These are phyloP conservation scores for Hydrangea macrophylla DNA, from an alignment of 148 eudicot species.

Conservation along the genomic window DNA sequence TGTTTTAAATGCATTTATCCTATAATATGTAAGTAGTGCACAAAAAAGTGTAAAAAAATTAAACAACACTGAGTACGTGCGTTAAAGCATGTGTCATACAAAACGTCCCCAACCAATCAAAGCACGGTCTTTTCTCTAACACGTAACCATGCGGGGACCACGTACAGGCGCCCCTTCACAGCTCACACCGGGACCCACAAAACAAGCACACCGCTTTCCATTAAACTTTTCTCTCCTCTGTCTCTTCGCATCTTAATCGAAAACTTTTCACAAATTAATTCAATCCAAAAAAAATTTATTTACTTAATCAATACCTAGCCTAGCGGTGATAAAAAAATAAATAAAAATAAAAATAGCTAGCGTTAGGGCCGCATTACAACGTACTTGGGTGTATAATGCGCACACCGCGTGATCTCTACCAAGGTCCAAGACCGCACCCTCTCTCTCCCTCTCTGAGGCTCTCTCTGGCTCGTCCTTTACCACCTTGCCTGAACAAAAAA, in stretches of 20 bases:
- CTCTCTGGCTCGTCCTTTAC: too few relatives aligned
- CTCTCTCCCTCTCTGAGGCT: not conserved
- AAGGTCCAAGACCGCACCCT: not conserved
- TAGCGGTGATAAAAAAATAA: not conserved
- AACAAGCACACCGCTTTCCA: not conserved
- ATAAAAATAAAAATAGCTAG: not conserved
- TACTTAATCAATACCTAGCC: too few relatives aligned
- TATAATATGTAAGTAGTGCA: too few relatives aligned
- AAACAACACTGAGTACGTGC: too few relatives aligned
- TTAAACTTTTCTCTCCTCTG: not conserved
- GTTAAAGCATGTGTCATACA: not conserved
- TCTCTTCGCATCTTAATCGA: not conserved
- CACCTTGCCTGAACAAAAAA: not conserved
- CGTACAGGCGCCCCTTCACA: not conserved
- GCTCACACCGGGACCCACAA: not conserved
- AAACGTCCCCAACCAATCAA: conserved; percentile 3
- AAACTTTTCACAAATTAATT: not conserved
- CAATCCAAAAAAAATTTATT: not conserved
- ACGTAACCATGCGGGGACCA: not conserved
- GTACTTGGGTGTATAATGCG: conserved; percentile 5
- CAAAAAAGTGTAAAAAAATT: too few relatives aligned
- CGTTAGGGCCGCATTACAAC: not conserved
- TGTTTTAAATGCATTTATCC: too few relatives aligned
- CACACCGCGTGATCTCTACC: not conserved
- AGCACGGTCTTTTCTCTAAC: conserved; percentile 4